Evolutionary conservation across 1,284 basidiomycete genomes (phyloP).

Genomic region (Abortiporus biennis): DNA sequence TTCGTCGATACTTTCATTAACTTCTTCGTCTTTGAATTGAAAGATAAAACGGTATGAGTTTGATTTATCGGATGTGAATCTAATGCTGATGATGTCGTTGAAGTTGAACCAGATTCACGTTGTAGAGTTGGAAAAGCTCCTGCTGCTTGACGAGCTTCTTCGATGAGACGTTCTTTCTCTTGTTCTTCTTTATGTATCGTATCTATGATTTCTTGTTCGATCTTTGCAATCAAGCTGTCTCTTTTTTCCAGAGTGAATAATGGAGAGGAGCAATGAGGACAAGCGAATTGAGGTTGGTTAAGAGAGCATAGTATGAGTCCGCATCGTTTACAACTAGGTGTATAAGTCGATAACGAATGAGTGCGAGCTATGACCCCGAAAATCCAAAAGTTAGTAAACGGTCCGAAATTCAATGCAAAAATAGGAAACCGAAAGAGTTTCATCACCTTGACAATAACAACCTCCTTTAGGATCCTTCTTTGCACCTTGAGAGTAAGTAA

Average conservation of each 20-base stretch:
- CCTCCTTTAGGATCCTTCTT: conserved; percentile 49
- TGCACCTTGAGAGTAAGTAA: conserved; percentile 17
- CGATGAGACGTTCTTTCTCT: conserved; percentile 31
- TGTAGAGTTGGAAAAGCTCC: conserved; percentile 60
- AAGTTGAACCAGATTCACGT: conserved; percentile 14
- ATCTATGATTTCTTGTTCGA: conserved; percentile 39
- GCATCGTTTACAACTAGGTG: conserved; percentile 49
- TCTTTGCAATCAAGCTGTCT: conserved; percentile 30
- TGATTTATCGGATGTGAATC: conserved; percentile 24
- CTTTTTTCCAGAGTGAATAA: conserved; percentile 32
- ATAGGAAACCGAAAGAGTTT: no score
- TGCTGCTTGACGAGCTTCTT: conserved; percentile 41
- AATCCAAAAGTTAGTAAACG: no score
- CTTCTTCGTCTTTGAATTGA: conserved; percentile 45
- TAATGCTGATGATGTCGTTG: conserved; percentile 16
- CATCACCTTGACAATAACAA: conserved; percentile 68
- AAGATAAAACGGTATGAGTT: conserved; percentile 54
- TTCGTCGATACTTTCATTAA: no score
- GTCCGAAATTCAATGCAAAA: no score
- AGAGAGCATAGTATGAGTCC: conserved; percentile 58
- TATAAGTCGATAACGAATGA: conserved; percentile 50
- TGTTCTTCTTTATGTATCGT: conserved; percentile 42
- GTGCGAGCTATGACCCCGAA: conserved; percentile 45
- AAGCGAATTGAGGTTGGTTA: conserved; percentile 48
- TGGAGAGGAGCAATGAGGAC: conserved; percentile 45